These are phyloP conservation scores for Spathaspora arborariae DNA, from an alignment of 805 yeast species.

Conservation along the genomic window DNA sequence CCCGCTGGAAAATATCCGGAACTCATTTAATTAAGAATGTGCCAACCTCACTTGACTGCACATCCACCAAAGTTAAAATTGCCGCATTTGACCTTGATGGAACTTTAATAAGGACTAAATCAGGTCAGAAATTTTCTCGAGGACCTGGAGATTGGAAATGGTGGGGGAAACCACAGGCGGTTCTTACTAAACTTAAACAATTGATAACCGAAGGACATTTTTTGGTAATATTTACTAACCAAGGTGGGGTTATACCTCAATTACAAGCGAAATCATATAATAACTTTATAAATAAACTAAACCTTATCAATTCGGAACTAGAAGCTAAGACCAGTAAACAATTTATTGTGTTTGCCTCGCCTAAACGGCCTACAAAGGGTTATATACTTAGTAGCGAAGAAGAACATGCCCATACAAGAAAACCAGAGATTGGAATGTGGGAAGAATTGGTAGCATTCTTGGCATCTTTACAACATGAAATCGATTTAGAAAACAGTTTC, in stretches of 20 bases:
- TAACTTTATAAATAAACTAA: constrained; percentile 42
- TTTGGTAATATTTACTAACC: constrained; percentile 80
- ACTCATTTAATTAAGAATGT: constrained; percentile 43
- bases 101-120: constrained; percentile 65
- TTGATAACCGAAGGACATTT: constrained; percentile 24
- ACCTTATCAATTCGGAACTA: constrained; percentile 30
- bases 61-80: constrained; percentile 26
- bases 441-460: constrained; percentile 43
- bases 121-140: constrained; percentile 56
- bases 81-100: constrained; percentile 87
- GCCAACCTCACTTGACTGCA: constrained; percentile 20
- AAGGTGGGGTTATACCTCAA: constrained; percentile 60
- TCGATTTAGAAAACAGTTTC: constrained; percentile 46
- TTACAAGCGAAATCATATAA: constrained; percentile 26
- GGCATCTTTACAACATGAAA: constrained; percentile 11
- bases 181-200: constrained; percentile 19
- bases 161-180: constrained; percentile 15
- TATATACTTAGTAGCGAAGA: constrained; percentile 22
- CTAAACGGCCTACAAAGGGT: constrained; percentile 45
- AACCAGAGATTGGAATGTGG: constrained; percentile 84
- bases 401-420: constrained; percentile 47
- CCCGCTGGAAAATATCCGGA: constrained; percentile 25
- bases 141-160: constrained; percentile 73
- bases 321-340: constrained; percentile 14
- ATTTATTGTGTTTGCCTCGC: constrained; percentile 57